Percentiles rank a stretch among this genome's conserved stretches.
These are phyloP conservation scores for Rhizopogon roseolus DNA, from an alignment of 768 basidiomycete species.

Conservation along the genomic window DNA sequence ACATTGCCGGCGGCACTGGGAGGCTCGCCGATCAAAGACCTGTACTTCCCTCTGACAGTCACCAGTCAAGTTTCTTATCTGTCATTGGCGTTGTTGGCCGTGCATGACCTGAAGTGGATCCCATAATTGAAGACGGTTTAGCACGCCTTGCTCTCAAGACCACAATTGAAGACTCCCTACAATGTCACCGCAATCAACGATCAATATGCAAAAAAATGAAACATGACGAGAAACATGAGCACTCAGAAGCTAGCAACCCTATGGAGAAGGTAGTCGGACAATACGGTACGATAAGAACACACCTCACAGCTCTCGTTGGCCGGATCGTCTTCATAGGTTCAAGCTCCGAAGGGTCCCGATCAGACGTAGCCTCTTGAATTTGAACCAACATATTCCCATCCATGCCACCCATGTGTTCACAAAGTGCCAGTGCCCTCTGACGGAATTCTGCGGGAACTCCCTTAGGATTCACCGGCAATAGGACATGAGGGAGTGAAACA, in stretches of 20 bases:
- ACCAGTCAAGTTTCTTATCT: background rate
- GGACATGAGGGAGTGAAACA: slow-evolving; percentile 29
- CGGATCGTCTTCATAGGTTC: slow-evolving; percentile 1
- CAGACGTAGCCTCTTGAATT: background rate
- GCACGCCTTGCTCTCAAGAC: no score
- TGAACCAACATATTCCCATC: slow-evolving; percentile 11
- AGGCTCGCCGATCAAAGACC: background rate
- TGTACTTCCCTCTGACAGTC: background rate
- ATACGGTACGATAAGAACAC: background rate
- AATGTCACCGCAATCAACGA: background rate
- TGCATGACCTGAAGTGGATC: no score
- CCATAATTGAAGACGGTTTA: background rate
- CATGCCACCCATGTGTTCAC: slow-evolving; percentile 23
- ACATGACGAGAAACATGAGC: no score
- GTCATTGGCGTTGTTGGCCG: background rate
- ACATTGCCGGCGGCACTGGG: no score
- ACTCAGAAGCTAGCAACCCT: background rate
- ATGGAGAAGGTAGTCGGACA: background rate
- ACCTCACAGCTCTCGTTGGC: slow-evolving; percentile 8
- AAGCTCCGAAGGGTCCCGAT: background rate
- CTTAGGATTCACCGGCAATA: slow-evolving; percentile 19
- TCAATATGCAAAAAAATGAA: background rate
- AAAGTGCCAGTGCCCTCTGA: slow-evolving; percentile 15
- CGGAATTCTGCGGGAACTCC: slow-evolving; percentile 28
- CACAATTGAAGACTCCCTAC: background rate